Evolutionary conservation across 2,329 filamentous ascomycete genomes (phyloP), one percentile per base, ranked within the genome.

Genomic region (Penicillium sp.): DNA sequence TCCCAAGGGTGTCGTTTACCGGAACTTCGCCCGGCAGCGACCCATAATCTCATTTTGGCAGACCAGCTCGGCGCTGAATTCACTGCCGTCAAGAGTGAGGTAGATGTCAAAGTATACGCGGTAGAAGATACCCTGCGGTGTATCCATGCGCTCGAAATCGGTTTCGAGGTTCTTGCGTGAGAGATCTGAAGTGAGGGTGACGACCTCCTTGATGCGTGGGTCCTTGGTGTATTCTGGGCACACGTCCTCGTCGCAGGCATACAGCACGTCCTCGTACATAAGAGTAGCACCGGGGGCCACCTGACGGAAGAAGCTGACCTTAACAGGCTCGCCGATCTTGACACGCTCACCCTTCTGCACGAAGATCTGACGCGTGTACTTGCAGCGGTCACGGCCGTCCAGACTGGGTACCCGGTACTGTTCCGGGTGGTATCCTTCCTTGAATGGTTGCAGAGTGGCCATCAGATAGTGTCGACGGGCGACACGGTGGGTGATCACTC

Each of bases 21-120:
- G 77, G 81, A 97, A 97, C 69, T 91, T 84, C 53, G 92, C 89
- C 58, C 92, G 87, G 82, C 92, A 97, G 59, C 92, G 86, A 60
- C 94, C 94, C 94, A 97, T 99, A 61, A 99, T 91, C 74, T 97
- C 94, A 67, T 94, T 94, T 74, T 99, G 94, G 76, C 94, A 99
- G n/a, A 97, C 92, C 35, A 99, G 79, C 77, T 97, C 94, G 47
- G 94, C 94, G 64, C 94, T 97, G 79, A 99, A 97, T 72, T 99
- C 94, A 46, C 90, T 95, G 20, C 94, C 94, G 67, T 99, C 94
- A 14, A 99, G 86, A 0, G 94, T 97, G 60, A 99, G 84, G 74
- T 95, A 95, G 52, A 83, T 83, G 61, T 83, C 81, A 61, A 83
- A 83, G 70, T 83, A 83, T 41, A 83, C 81, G 58, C 90, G 86